Evolutionary conservation across 2,329 filamentous ascomycete species (phyloP), one percentile per base, ranked within the genome.

Genomic region (Microsporum canis): DNA sequence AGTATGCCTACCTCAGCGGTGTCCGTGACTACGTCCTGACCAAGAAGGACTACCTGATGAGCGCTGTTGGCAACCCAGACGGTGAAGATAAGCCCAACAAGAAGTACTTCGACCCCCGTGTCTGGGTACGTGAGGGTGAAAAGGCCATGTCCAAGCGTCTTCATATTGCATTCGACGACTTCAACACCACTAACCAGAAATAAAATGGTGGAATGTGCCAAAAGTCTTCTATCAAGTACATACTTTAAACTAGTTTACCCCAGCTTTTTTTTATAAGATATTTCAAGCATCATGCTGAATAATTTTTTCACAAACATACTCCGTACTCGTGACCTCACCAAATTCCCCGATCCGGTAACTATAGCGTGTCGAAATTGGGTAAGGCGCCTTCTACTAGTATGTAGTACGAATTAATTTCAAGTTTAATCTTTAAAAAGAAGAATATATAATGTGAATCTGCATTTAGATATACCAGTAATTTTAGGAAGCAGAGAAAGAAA

Each of bases 11-110:
- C 84, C 83, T 94, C 68, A 79, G 80, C 65, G 94, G 94, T 79
- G 88, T 97, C 80, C 89, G 94, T 66, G 92, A 99, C 80, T 99
- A 91, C 82, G 83, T 97, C 74, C 77, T 90, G 72, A 88, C 85
- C 76, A 96, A 96, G 84, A 91, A 95, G 80, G 92, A 96, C 71
- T 99, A 97, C 82, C 79, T 99, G 69, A 79, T 83, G 79, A 85
- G 82, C 63, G 84, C 89, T 72, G 88, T 99, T 68, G 94, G 94
- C 71, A 99, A 97, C 84, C 92, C 92, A 67, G 91, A 97, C 58
- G 91, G 92, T 64, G 86, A 85, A 23, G 89, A 96, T 80, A 97
- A 97, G 88, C 92, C 94, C 73, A 99, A 99, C 86, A 99, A 99
- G 89, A 97, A 96, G 81, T 87, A 81, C 80, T 91, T 88, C 70